Conservation (phyloP, 2,329 filamentous ascomycete species). For the Thermochaetoides dissita region DNA sequence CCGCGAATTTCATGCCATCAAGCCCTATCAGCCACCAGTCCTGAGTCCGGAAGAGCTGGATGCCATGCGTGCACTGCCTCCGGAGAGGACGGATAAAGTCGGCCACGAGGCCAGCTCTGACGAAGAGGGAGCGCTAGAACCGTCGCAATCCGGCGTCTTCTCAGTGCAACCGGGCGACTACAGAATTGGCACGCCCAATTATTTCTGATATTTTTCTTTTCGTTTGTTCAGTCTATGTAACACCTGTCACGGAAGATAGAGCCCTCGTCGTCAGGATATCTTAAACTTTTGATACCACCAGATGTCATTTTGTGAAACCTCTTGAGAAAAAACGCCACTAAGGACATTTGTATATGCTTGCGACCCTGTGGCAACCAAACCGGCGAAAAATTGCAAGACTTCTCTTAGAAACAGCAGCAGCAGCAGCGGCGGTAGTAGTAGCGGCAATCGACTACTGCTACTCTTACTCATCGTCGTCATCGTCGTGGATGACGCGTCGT, state of each 20-base stretch:
- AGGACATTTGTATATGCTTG: no score
- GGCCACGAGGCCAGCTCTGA: conserved; percentile 30
- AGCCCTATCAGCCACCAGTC: conserved; percentile 49
- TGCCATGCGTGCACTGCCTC: conserved; percentile 41
- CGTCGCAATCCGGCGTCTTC: conserved; percentile 33
- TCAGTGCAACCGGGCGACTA: conserved; percentile 32
- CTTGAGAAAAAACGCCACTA: no score
- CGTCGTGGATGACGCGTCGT: conserved; percentile 16
- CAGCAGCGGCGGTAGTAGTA: no score
- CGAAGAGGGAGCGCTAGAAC: conserved; percentile 22
- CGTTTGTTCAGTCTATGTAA: no score
- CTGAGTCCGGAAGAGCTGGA: conserved; percentile 54
- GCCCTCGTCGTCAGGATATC: no score
- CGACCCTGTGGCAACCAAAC: no score
- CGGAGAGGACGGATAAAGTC: conserved; percentile 30
- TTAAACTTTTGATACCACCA: no score
- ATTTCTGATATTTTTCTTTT: conserved; percentile 14
- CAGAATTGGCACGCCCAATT: conserved; percentile 26
- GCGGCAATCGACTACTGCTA: no score
- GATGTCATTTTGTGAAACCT: no score
- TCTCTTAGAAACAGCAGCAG: no score
- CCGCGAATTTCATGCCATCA: conserved; percentile 66
- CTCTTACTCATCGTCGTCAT: conserved; percentile 16
- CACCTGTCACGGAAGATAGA: no score
- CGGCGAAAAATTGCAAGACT: no score